phyloP scores from a whole-genome alignment of 208 protist species.

The Leishmania braziliensis region DNA sequence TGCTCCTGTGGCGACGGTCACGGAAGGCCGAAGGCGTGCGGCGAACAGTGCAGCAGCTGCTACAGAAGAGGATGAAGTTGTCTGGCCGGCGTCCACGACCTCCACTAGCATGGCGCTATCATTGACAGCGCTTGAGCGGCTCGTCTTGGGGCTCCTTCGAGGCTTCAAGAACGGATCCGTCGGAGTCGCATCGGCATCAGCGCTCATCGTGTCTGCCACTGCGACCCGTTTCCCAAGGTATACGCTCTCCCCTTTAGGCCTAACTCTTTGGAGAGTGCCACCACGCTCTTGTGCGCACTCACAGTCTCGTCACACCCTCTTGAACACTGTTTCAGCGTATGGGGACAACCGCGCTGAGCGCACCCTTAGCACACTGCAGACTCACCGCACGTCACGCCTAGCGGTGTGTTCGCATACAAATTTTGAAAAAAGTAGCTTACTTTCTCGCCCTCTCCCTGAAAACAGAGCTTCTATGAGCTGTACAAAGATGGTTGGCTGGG shows the following conservation, averaged over 20 bases:
- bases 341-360: background rate
- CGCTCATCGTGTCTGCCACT: background rate
- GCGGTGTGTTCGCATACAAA: background rate
- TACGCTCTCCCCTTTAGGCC: background rate
- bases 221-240: background rate
- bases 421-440: background rate
- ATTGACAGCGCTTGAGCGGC: background rate
- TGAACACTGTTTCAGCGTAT: background rate
- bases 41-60: background rate
- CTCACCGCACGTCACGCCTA: background rate
- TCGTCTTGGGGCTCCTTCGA: constrained; percentile 1
- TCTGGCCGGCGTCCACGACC: background rate
- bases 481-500: background rate
- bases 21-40: background rate
- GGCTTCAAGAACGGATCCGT: constrained; percentile 30
- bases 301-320: background rate
- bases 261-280: background rate
- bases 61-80: background rate
- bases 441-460: background rate
- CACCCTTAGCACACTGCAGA: background rate
- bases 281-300: background rate
- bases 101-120: background rate
- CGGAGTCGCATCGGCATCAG: constrained; percentile 2
- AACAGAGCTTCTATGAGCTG: background rate
- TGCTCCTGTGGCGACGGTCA: background rate